Evolutionary conservation across 805 yeast species (phyloP), one percentile per base, ranked within the genome.

Genomic region (Ogataea paraovalis): DNA sequence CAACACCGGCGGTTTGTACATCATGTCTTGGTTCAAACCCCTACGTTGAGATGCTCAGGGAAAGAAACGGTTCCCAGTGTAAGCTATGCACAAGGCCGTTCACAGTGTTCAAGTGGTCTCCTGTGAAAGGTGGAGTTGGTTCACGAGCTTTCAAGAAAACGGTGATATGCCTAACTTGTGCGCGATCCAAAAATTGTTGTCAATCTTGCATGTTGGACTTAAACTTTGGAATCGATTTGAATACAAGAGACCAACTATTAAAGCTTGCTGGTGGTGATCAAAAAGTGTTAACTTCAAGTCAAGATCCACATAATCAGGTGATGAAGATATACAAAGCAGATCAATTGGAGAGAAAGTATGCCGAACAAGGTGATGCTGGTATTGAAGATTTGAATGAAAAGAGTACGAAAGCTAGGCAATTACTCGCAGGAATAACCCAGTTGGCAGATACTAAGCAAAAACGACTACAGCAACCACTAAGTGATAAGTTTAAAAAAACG

Each of bases 201-300:
- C 98, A 94, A 64, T 70, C 82, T 21, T 92, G 99, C 64, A 77
- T 89, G 79, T 64, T 85, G 30, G 98, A 92, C 67, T 68, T 91
- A 38, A 79, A 83, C 25, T 87, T 82, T 68, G 87, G 90, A 3
- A 79, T 94, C n/a, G 88, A 96, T 0, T 62, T 89, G 16, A 79
- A 82, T 10, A 68, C 89, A 6, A 72, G 97, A 53, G 97, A 91
- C 58, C 82, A 88, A 1, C 87, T 96, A 3, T 64, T 90, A 57
- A 80, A 82, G 55, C 73, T 88, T 75, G 84, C 91, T 2, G 83
- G 83, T 14, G 69, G 74, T 14, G 72, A 67, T 22, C 53, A 65
- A 3, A 20, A 14, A 6, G 34, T n/a, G n/a, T 40, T 41, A 1
- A 18, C 44, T 5, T 34, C 43, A 43, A 48, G 64, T 2, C 22